Evolutionary conservation across 495 filamentous ascomycete species (phyloP), one percentile per base, ranked within the genome.

Genomic region (Neurospora hispaniola): DNA sequence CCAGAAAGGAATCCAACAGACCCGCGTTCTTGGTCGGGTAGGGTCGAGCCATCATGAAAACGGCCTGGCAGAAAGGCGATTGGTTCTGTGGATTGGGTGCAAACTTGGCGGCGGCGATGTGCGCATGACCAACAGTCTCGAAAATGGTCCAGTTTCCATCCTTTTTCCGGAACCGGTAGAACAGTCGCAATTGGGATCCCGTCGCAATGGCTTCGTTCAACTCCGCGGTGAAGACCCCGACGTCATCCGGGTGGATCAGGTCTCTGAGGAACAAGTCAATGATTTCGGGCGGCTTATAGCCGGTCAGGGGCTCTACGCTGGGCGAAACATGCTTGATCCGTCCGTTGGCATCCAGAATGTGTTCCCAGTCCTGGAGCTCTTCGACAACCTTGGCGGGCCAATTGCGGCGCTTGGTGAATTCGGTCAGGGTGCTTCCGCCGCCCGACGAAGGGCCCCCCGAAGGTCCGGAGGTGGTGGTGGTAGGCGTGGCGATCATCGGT

Each of bases 31-130:
- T 93, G 69, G 91, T 96, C 8, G 94, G 94, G 80, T 98, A 97
- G 11, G 94, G 96, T 27, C 96, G 87, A 35, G 93, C 90, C 89
- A 97, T 93, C 84, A 99, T 92, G 81, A 98, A 97, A 78, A 97
- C 91, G 20, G 95, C 94, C 74, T 91, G 88, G 81, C 95, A 97
- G 75, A 90, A 90, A 4, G 89, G 87, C 40, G 89, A 84, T 71
- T 85, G 84, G 71, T 90, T 89, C 44, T 84, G 86, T 1, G 87
- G 86, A 73, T 90, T 90, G 71, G 90, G 91, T 20, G 85, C 84
- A 59, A 85, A 85, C 71, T 87, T 85, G 71, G 92, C 89, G n/a
- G 87, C 87, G 20, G 90, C 88, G 71, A 97, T 87, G 81, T 99
- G 96, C 38, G 95, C 92, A 78, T 99, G 96, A 9, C 96, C 96